These are phyloP conservation scores for Secale cereale DNA, from an alignment of 176 grass and related monocot genomes.

Conservation along the genomic window DNA sequence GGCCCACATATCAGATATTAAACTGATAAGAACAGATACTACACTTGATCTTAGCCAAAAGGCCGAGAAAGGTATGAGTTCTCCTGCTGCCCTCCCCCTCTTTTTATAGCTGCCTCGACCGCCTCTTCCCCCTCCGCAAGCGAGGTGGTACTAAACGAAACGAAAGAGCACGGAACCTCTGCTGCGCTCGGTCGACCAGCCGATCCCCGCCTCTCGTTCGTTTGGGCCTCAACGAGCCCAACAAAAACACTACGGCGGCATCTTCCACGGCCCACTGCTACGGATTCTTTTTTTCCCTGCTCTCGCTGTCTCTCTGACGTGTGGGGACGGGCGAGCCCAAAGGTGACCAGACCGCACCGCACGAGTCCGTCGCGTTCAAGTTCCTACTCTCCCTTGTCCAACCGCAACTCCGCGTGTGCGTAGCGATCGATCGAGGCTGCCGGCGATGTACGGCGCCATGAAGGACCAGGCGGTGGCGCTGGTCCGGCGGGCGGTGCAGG, in stretches of 20 bases:
- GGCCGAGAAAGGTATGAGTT: conserved; percentile 67
- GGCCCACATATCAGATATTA: conserved; percentile 73
- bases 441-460: conserved; percentile 13
- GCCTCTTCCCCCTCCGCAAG: neutral
- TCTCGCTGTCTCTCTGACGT: neutral
- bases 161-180: too few relatives aligned
- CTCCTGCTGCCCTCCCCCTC: fast-evolving
- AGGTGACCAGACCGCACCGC: neutral
- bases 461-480: conserved; percentile 11
- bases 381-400: neutral
- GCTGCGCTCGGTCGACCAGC: neutral
- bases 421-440: neutral
- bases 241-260: neutral
- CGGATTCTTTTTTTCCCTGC: neutral
- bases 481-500: conserved; percentile 12
- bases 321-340: neutral
- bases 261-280: neutral
- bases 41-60: conserved; percentile 90
- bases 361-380: neutral
- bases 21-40: conserved; percentile 94
- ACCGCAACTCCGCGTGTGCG: neutral
- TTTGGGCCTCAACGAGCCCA: neutral
- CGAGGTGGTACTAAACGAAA: neutral
- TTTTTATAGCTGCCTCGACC: neutral
- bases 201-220: neutral